Percentiles rank a stretch among this genome's conserved stretches.
These are phyloP conservation scores for Vigna trinervia DNA, from an alignment of 306 rosid species.

Conservation along the genomic window DNA sequence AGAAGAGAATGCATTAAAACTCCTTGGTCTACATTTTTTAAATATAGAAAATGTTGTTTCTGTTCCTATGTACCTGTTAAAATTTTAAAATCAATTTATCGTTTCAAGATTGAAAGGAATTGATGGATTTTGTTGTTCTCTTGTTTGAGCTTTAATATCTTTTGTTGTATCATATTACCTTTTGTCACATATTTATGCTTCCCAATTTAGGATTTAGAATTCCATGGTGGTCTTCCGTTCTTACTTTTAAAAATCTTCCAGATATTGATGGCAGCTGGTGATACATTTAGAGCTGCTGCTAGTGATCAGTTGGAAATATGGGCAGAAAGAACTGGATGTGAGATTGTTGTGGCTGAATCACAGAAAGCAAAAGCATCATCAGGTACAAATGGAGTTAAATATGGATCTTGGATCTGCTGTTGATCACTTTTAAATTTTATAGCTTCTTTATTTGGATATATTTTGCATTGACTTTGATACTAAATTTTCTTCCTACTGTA, in stretches of 20 bases:
- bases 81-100: neutral
- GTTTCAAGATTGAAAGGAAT: slow-evolving; percentile 8
- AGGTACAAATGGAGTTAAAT: slow-evolving; percentile 56
- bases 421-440: slow-evolving; percentile 6
- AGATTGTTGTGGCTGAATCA: slow-evolving; percentile 82
- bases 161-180: slow-evolving; percentile 28
- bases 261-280: slow-evolving; percentile 98
- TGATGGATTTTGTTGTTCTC: slow-evolving; percentile 16
- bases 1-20: slow-evolving; percentile 24
- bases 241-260: slow-evolving; percentile 48
- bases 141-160: slow-evolving; percentile 9
- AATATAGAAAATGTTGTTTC: slow-evolving; percentile 17
- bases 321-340: slow-evolving; percentile 98
- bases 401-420: slow-evolving; percentile 25
- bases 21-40: neutral
- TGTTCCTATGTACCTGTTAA: slow-evolving; percentile 11
- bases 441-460: slow-evolving; percentile 2
- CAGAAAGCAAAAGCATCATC: slow-evolving; percentile 86
- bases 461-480: slow-evolving; percentile 37
- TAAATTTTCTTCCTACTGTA: slow-evolving; percentile 54
- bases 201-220: slow-evolving; percentile 25
- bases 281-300: slow-evolving; percentile 99
- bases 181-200: slow-evolving; percentile 14
- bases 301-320: slow-evolving; percentile 97
- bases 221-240: slow-evolving; percentile 36